phyloP scores from a whole-genome alignment of 106 monocot genomes.

The Vanilla planifolia region DNA sequence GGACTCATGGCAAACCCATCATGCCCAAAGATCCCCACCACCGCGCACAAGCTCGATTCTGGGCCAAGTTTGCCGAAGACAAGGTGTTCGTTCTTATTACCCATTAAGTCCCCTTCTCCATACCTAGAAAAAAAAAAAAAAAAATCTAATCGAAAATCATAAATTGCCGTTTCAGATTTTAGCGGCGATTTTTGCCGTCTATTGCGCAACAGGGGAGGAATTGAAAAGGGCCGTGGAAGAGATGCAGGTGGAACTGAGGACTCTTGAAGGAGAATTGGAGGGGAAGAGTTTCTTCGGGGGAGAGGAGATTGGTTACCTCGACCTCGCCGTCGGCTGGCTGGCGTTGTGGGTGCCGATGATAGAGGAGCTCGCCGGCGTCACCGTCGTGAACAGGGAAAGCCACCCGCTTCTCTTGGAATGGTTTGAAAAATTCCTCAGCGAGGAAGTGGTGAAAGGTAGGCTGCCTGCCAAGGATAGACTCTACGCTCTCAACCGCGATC shows the following conservation, averaged over 20 bases:
- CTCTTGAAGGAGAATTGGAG: not conserved
- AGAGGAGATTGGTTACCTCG: conserved; percentile 19
- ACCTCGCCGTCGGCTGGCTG: conserved; percentile 18
- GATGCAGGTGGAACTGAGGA: no score
- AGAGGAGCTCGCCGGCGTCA: no score
- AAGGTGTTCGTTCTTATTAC: conserved; percentile 1
- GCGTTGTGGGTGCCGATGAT: conserved; percentile 13
- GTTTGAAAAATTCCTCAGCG: no score
- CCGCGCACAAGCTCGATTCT: conserved; percentile 9
- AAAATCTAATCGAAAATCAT: not conserved
- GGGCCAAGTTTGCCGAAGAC: not conserved
- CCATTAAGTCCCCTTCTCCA: not conserved
- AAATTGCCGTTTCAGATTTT: no score
- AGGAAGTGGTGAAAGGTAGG: no score
- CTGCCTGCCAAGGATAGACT: no score
- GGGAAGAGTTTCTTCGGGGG: conserved; percentile 31
- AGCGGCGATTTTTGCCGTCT: no score
- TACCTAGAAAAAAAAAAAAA: not conserved
- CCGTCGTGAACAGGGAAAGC: no score
- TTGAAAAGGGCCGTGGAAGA: no score
- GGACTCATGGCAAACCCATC: not conserved
- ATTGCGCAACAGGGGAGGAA: no score
- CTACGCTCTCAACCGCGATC: no score
- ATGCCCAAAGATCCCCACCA: conserved; percentile 11
- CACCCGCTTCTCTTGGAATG: no score